These are phyloP conservation scores for Cercis canadensis DNA, from an alignment of 306 rosid species.

Conservation along the genomic window DNA sequence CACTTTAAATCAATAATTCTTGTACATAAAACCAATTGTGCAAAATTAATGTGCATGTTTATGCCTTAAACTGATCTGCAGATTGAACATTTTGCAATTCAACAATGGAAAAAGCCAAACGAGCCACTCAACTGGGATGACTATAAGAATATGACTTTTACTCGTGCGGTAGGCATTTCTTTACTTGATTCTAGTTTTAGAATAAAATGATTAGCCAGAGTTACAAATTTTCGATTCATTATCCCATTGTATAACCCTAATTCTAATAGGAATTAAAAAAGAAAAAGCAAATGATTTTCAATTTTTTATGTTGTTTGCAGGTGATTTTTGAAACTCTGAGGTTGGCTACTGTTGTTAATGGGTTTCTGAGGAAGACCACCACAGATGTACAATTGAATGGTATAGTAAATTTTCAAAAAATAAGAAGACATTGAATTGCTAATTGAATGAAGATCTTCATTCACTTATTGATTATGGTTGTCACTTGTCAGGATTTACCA, in stretches of 20 bases:
- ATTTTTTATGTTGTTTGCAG: constrained; percentile 36
- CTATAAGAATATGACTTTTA: constrained; percentile 59
- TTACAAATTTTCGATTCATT: background rate
- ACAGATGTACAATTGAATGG: constrained; percentile 71
- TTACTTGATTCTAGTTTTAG: constrained; percentile 15
- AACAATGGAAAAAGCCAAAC: constrained; percentile 48
- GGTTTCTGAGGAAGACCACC: constrained; percentile 71
- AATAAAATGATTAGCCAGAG: background rate
- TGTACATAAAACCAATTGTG: too few species aligned
- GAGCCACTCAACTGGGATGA: constrained; percentile 69
- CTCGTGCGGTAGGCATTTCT: constrained; percentile 62
- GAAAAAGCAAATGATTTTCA: background rate
- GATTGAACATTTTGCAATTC: constrained; percentile 78
- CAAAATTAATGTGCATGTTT: too few species aligned
- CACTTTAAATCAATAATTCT: too few species aligned
- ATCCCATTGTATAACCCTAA: background rate
- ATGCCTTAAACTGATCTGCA: too few species aligned
- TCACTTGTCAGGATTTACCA: constrained; percentile 53
- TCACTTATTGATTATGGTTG: constrained; percentile 16
- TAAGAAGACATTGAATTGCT: background rate
- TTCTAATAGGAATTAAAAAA: background rate
- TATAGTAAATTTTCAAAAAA: constrained; percentile 38
- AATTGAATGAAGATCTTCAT: background rate
- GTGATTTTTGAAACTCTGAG: constrained; percentile 80
- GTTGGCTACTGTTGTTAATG: constrained; percentile 73